Percentiles rank a stretch among this genome's conserved stretches.
phyloP scores from a whole-genome alignment of 495 filamentous ascomycete genomes.

The Melanomma pulvis-pyrius region DNA sequence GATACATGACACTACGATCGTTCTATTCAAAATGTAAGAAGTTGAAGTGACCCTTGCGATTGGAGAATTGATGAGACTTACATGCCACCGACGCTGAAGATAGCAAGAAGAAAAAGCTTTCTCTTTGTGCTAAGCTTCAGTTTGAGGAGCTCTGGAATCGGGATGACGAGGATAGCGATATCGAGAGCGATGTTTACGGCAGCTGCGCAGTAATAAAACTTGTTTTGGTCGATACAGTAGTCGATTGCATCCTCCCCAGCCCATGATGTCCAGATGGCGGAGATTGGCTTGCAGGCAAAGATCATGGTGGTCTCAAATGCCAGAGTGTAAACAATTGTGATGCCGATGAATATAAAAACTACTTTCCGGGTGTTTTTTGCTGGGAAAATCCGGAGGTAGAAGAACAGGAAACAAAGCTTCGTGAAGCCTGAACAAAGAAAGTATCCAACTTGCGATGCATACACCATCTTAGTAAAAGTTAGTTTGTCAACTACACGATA shows the following conservation, averaged over 20 bases:
- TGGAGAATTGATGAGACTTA: neutral
- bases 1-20: neutral
- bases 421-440: slow-evolving; percentile 44
- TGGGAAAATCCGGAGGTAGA: slow-evolving; percentile 56
- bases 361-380: slow-evolving; percentile 39
- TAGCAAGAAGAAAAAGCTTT: slow-evolving; percentile 54
- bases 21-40: neutral
- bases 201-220: slow-evolving; percentile 8
- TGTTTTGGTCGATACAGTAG: slow-evolving; percentile 31
- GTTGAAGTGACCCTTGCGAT: neutral
- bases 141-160: slow-evolving; percentile 51
- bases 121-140: slow-evolving; percentile 51
- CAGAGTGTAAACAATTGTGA: slow-evolving; percentile 44
- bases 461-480: neutral
- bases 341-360: slow-evolving; percentile 41
- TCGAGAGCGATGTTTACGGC: slow-evolving; percentile 38
- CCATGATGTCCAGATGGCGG: slow-evolving; percentile 35
- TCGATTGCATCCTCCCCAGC: slow-evolving; percentile 24
- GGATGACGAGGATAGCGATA: slow-evolving; percentile 37
- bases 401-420: slow-evolving; percentile 53
- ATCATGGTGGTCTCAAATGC: slow-evolving; percentile 45
- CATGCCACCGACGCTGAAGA: slow-evolving; percentile 45
- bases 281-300: slow-evolving; percentile 52
- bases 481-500: neutral
- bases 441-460: slow-evolving; percentile 38